Percentiles rank a stretch among this genome's conserved stretches.
Conservation (phyloP, 192 early-diverging fungal species). For the Mortierella antarctica region DNA sequence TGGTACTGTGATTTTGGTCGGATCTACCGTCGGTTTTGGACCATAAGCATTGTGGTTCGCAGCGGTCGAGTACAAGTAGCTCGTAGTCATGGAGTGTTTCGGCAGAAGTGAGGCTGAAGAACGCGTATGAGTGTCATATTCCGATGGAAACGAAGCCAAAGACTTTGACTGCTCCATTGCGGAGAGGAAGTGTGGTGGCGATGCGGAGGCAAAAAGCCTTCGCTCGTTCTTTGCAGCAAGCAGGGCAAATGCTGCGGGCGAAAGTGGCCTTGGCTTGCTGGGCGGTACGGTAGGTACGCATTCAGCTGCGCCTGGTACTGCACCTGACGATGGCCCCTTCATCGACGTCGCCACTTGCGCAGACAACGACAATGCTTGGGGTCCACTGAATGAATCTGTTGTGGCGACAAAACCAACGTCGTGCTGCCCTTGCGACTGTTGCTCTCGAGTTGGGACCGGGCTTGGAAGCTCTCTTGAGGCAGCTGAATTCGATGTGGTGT, state of each 20-base stretch:
- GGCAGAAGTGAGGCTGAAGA: background rate
- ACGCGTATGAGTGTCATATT: no score
- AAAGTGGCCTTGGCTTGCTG: background rate
- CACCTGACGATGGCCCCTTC: background rate
- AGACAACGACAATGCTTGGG: no score
- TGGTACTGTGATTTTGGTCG: background rate
- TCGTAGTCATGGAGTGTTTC: background rate
- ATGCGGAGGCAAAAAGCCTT: no score
- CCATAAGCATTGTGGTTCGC: background rate
- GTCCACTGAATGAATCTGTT: no score
- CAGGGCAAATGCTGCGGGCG: slow-evolving; percentile 8
- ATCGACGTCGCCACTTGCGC: background rate
- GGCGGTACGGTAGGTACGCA: no score
- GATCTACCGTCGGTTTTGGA: background rate
- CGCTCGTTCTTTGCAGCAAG: background rate
- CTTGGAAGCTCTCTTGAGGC: background rate
- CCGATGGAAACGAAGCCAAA: no score
- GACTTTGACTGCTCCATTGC: no score
- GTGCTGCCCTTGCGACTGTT: no score
- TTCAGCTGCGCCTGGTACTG: background rate
- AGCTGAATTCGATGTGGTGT: background rate
- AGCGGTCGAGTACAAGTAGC: background rate
- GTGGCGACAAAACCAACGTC: no score
- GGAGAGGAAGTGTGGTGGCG: no score
- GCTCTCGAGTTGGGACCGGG: background rate